Base-by-base conservation (phyloP, 2,329 filamentous ascomycete genomes). In the Arthroderma sp. region DNA sequence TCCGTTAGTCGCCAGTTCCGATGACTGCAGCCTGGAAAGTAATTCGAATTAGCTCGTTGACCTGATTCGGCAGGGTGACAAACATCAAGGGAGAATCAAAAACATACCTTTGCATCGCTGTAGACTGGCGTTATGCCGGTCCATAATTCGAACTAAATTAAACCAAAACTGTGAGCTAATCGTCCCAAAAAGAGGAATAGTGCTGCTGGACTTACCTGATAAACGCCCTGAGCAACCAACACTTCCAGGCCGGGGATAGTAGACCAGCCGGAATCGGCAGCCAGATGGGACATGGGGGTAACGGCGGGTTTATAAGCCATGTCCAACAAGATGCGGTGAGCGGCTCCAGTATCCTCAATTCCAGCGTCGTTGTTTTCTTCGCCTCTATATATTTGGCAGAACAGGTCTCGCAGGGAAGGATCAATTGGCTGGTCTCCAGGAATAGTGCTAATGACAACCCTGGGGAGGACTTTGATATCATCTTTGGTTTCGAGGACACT, bases 261-360 rank as follows among this genome's bases (percentile, higher is more conserved):
- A 45, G 68, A 74, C 91, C 91, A 98, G 3, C 82, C 81, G 8
- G 76, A 75, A 53, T 82, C 75, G 54, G 79, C 73, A 2, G 88
- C 89, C 59, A 95, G 68, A 59, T 83, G 75, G 80, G 96, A 95
- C 53, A 94, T 65, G 5, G 82, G 77, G 4, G 91, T 98, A 43
- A 84, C 74, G 0, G 75, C 71, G 15, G 91, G 91, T 64, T 89
- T 93, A 65, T 98, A 98, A 1, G 91, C 89, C 88, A 98, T 94
- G 64, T 98, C 91, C 3, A 96, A 67, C 49, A 96, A 66, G 8
- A 91, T 75, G 15, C 75, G 74, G 51, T 42, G 59, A 49, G 56
- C 51, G 54, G 60, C 49, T 47, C 68, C 66, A n/a, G 79, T 58
- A 31, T 78, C 56, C 10, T 70, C 64, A 4, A 67, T 64, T 6